Evolutionary conservation across 176 grass and related monocot genomes (phyloP).

Genomic region (Lolium multiflorum): DNA sequence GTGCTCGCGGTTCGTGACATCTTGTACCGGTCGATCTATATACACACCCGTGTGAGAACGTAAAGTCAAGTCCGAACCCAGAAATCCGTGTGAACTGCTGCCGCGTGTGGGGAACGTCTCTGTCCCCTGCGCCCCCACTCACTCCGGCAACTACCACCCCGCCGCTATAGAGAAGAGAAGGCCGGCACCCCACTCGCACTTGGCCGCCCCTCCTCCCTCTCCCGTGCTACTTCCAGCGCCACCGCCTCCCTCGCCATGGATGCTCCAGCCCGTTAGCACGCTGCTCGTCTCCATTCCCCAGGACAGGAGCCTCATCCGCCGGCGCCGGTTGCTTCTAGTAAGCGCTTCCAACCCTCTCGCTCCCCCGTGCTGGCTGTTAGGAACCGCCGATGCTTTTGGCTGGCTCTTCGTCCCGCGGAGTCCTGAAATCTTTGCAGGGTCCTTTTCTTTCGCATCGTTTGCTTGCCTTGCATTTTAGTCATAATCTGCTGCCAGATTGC

Average conservation of each 20-base stretch:
- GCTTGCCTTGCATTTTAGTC: background rate
- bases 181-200: background rate
- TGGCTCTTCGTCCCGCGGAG: background rate
- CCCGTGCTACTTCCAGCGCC: background rate
- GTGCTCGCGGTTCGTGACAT: no score
- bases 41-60: no score
- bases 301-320: background rate
- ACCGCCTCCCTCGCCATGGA: background rate
- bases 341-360: background rate
- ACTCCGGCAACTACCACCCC: conserved; percentile 7
- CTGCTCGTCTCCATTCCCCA: background rate
- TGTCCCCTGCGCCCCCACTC: background rate
- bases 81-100: no score
- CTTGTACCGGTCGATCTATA: background rate
- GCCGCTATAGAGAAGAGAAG: background rate
- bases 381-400: background rate
- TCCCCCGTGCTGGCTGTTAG: background rate
- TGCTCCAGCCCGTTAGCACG: background rate
- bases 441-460: background rate
- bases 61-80: no score
- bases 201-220: background rate
- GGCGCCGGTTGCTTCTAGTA: background rate
- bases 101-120: background rate
- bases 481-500: background rate
- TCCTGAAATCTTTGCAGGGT: background rate